Percentiles rank a stretch among this genome's conserved stretches.
Conservation (phyloP, 257 asterid species). For the Gardenia jasminoides region DNA sequence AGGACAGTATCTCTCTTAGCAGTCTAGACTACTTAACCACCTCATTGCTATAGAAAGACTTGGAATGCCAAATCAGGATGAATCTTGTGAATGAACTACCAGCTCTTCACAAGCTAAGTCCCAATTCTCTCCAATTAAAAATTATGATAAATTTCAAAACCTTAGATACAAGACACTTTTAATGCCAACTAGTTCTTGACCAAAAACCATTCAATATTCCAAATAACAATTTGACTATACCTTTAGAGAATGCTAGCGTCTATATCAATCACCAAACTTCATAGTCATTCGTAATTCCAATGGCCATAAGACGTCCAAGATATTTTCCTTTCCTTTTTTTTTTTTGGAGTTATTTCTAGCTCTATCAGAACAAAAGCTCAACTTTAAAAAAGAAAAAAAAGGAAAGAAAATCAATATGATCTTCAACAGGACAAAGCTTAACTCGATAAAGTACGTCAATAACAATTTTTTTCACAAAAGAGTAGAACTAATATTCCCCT, state of each 20-base stretch:
- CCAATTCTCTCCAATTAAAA: neutral
- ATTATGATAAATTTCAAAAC: neutral
- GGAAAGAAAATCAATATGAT: neutral
- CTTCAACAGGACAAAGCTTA: neutral
- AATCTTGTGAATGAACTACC: neutral
- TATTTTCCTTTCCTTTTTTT: too few species aligned
- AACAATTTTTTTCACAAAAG: neutral
- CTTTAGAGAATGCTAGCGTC: neutral
- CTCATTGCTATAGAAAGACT: neutral
- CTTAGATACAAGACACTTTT: neutral
- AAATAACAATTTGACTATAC: neutral
- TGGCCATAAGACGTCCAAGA: neutral
- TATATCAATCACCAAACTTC: neutral
- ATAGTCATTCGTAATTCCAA: neutral
- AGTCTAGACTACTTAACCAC: neutral
- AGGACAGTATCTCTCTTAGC: neutral
- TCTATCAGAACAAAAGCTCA: neutral
- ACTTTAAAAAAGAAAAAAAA: neutral
- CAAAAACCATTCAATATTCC: neutral
- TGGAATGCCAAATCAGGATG: neutral
- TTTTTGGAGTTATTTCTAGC: neutral
- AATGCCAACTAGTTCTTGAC: neutral
- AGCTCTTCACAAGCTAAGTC: neutral
- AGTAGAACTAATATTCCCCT: neutral
- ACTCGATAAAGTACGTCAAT: neutral